Percentiles rank a stretch among this genome's conserved stretches.
phyloP scores from a whole-genome alignment of 2,329 filamentous ascomycete species.

The Aspergillus vadensis region DNA sequence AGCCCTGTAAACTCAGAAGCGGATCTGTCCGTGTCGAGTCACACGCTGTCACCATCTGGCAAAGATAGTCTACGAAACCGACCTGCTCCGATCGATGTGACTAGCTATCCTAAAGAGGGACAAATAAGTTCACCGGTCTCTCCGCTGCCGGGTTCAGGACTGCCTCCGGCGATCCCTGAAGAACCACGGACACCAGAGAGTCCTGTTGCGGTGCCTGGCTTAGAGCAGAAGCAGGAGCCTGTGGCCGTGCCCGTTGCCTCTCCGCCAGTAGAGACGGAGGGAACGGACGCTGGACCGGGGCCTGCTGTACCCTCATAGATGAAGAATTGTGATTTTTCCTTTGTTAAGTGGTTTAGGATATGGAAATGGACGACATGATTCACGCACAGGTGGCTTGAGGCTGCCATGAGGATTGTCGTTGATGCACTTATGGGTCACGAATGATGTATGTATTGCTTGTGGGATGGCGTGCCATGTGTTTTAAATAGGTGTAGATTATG shows the following conservation, averaged over 20 bases:
- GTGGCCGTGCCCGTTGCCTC: background rate
- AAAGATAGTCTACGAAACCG: slow-evolving; percentile 24
- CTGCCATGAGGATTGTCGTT: background rate
- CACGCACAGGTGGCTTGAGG: background rate
- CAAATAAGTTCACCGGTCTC: slow-evolving; percentile 30
- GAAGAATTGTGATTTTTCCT: background rate
- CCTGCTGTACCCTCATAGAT: slow-evolving; percentile 8
- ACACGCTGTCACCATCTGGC: slow-evolving; percentile 39
- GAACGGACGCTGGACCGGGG: slow-evolving; percentile 1
- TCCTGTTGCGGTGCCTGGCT: slow-evolving; percentile 11
- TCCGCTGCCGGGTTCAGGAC: slow-evolving; percentile 32
- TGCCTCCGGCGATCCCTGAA: slow-evolving; percentile 38
- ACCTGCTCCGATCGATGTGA: slow-evolving; percentile 28
- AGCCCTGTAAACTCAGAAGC: slow-evolving; percentile 49
- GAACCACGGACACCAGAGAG: slow-evolving; percentile 35
- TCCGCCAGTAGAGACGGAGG: background rate
- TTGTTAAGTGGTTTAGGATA: slow-evolving; percentile 7
- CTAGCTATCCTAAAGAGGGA: slow-evolving; percentile 27
- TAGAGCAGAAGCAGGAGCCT: slow-evolving; percentile 12
- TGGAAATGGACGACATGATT: background rate
- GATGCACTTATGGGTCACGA: slow-evolving; percentile 18
- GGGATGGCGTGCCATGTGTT: slow-evolving; percentile 4
- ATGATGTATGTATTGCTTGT: slow-evolving; percentile 15
- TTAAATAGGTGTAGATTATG: slow-evolving; percentile 2
- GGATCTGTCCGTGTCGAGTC: slow-evolving; percentile 36